Conservation (phyloP, 306 rosid genomes). For the Corylus americana region DNA sequence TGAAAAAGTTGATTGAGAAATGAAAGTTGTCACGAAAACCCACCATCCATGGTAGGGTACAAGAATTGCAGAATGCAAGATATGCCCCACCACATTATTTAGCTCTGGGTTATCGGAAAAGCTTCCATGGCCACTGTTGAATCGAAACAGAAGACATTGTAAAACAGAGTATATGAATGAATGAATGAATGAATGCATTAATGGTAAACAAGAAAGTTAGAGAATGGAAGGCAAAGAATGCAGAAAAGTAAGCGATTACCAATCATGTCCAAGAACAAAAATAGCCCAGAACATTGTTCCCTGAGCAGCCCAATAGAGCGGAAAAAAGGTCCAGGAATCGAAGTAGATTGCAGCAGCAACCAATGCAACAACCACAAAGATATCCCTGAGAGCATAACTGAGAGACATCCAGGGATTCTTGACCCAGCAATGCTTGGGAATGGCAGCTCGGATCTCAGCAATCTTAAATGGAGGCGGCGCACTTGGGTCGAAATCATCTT, state of each 20-base stretch:
- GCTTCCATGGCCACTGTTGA: slow-evolving; percentile 95
- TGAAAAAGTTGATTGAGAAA: background rate
- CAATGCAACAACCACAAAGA: slow-evolving; percentile 43
- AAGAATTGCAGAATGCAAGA: slow-evolving; percentile 83
- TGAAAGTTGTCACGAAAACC: slow-evolving; percentile 17
- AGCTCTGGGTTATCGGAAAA: slow-evolving; percentile 63
- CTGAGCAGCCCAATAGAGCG: slow-evolving; percentile 75
- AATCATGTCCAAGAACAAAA: slow-evolving; percentile 95
- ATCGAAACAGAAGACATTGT: slow-evolving; percentile 4
- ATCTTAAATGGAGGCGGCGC: slow-evolving; percentile 87
- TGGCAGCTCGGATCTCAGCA: slow-evolving; percentile 81
- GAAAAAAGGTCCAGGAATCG: slow-evolving; percentile 63
- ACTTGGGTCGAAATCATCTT: slow-evolving; percentile 64
- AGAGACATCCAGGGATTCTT: slow-evolving; percentile 79
- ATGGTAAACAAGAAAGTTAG: background rate
- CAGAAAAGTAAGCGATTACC: slow-evolving; percentile 36
- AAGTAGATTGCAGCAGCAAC: slow-evolving; percentile 43
- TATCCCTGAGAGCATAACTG: slow-evolving; percentile 67
- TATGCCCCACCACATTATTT: slow-evolving; percentile 74
- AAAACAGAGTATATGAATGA: too few species aligned
- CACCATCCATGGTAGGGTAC: slow-evolving; percentile 97
- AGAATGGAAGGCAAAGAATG: background rate
- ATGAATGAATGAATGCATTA: background rate
- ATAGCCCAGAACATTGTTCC: slow-evolving; percentile 99
- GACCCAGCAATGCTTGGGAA: slow-evolving; percentile 88